Evolutionary conservation across 1,284 basidiomycete species (phyloP).

Genomic region (Sutorius eximius): DNA sequence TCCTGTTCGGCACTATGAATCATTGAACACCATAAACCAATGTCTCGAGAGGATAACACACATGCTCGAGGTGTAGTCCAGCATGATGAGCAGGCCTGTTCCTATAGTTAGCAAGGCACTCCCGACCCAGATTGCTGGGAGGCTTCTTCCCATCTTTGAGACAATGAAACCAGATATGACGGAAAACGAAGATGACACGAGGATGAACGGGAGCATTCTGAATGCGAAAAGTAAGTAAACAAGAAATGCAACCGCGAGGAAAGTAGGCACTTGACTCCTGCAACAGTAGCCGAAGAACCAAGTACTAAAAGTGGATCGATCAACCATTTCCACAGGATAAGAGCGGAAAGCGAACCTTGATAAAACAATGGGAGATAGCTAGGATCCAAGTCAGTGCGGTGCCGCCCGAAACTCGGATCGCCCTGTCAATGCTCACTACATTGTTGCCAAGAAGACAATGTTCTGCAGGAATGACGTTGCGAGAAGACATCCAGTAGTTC

Average conservation of each 20-base stretch:
- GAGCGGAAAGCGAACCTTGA: constrained; percentile 16
- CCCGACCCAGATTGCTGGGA: constrained; percentile 59
- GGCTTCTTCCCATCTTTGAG: constrained; percentile 57
- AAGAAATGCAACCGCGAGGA: background rate
- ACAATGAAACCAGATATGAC: constrained; percentile 61
- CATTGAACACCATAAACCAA: background rate
- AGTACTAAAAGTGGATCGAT: constrained; percentile 7
- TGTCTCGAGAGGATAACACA: constrained; percentile 31
- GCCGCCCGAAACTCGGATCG: background rate
- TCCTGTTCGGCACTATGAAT: constrained; percentile 55
- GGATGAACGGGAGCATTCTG: constrained; percentile 77
- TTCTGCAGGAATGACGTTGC: constrained; percentile 65
- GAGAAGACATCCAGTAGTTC: constrained; percentile 69
- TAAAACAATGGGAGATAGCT: constrained; percentile 25
- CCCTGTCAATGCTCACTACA: constrained; percentile 16
- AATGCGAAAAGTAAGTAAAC: background rate
- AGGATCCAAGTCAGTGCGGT: constrained; percentile 9
- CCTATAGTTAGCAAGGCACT: constrained; percentile 60
- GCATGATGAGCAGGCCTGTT: constrained; percentile 60
- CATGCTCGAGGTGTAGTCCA: constrained; percentile 46
- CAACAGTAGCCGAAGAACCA: constrained; percentile 11
- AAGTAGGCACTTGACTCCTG: constrained; percentile 14
- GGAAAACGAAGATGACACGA: constrained; percentile 58
- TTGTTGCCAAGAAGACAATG: constrained; percentile 56
- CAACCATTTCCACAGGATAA: background rate